Percentiles rank a stretch among this genome's conserved stretches.
These are phyloP conservation scores for Heliamphora exappendiculata DNA, from an alignment of 148 eudicot species.

Conservation along the genomic window DNA sequence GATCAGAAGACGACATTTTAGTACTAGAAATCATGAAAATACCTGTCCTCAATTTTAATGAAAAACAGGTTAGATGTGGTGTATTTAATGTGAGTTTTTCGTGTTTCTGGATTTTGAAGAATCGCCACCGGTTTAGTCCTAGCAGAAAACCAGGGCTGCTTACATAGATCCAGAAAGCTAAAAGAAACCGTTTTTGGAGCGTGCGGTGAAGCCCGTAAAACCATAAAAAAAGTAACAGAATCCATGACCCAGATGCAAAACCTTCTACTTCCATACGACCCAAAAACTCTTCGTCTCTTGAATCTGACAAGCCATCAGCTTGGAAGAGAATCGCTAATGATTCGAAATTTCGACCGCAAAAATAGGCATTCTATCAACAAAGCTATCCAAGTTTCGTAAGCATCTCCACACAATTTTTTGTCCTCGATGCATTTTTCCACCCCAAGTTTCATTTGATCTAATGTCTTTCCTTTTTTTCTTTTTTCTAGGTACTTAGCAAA, in stretches of 20 bases:
- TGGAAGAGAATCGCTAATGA: constrained; percentile 33
- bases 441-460: background rate
- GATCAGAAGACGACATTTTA: too few species aligned
- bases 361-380: constrained; percentile 29
- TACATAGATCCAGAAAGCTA: constrained; percentile 33
- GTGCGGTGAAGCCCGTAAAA: constrained; percentile 36
- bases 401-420: background rate
- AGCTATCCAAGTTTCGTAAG: constrained; percentile 49
- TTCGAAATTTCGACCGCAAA: constrained; percentile 32
- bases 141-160: constrained; percentile 33
- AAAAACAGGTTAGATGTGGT: background rate
- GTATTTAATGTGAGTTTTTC: background rate
- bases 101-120: constrained; percentile 26
- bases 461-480: background rate
- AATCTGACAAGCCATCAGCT: constrained; percentile 40
- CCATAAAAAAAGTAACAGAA: constrained; percentile 38
- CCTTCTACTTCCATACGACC: constrained; percentile 49
- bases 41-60: too few species aligned
- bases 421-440: background rate
- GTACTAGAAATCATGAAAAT: too few species aligned
- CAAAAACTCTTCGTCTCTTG: constrained; percentile 28
- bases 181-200: constrained; percentile 42
- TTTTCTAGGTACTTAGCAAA: constrained; percentile 47
- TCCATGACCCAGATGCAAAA: constrained; percentile 34
- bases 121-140: constrained; percentile 38